Base-by-base conservation (phyloP, 2,329 filamentous ascomycete species). In the Parascedosporium putredinis region DNA sequence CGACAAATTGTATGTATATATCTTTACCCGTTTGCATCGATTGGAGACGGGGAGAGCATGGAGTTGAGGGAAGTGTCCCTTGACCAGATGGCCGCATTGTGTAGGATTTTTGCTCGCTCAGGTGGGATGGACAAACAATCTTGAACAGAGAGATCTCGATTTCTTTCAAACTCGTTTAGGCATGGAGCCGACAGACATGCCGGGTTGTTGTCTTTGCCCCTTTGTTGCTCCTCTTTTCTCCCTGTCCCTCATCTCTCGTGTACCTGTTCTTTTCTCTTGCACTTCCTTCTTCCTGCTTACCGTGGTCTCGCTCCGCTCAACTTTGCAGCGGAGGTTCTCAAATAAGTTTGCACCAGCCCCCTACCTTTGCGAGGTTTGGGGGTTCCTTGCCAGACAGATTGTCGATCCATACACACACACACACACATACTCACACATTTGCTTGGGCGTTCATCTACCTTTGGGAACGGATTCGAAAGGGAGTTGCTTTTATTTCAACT, bases 21-120 rank as follows among this genome's bases (percentile, higher is more conserved):
- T 42, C n/a, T 23, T 42, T 18, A 9, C 16, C 20, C 16, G 38
- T 20, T 42, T 42, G 38, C 38, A 42, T 42, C 16, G 53, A 51
- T 47, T 48, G 52, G 40, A 51, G 33, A 56, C 49, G 55, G 55
- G 54, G 53, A 50, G 52, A 55, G 50, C 53, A 55, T 56, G 54
- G n/a, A n/a, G n/a, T n/a, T n/a, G n/a, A n/a, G n/a, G 52, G 38
- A 42, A 42, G 20, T 20, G 20, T 20, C 38, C 38, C 33, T 9
- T 42, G 38, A 42, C 23, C 16, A 42, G 38, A 42, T 42, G 20
- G 38, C 38, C 23, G 38, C 16, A 42, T 16, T 20, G 20, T 42
- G 20, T 42, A 42, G 38, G 38, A 42, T n/a, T 22, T 42, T 42
- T 42, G 16, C 18, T 42, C 20, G 18, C 20, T 16, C 6, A 42